Conservation (phyloP, 495 filamentous ascomycete species). For the Podospora comata region DNA sequence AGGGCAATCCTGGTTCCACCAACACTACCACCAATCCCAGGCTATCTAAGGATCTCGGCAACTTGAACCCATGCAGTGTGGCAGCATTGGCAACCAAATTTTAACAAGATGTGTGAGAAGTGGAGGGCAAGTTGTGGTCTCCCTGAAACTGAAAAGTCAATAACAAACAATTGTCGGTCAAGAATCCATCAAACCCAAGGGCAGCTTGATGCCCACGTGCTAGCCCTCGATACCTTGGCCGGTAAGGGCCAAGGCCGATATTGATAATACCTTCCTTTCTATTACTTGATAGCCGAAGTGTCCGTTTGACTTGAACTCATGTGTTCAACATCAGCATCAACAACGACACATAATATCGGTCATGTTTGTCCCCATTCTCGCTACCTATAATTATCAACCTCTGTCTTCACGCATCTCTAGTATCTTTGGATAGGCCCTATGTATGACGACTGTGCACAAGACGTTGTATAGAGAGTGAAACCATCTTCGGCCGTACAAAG, state of each 20-base stretch:
- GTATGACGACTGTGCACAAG: too few species aligned
- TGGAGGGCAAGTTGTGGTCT: not conserved
- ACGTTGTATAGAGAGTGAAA: too few species aligned
- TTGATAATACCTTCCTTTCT: not conserved
- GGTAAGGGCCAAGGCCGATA: not conserved
- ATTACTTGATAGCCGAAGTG: too few species aligned
- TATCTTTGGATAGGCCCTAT: too few species aligned
- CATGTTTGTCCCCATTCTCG: too few species aligned
- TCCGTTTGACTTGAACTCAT: too few species aligned
- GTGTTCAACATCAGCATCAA: too few species aligned
- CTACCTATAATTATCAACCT: too few species aligned
- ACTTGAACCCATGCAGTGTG: not conserved
- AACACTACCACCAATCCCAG: not conserved
- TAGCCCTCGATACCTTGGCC: not conserved
- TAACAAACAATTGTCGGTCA: not conserved
- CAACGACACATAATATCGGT: too few species aligned
- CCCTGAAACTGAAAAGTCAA: not conserved
- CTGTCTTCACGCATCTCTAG: too few species aligned
- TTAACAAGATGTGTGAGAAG: not conserved
- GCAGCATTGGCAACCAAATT: conserved; percentile 2
- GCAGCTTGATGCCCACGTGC: not conserved
- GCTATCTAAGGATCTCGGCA: not conserved
- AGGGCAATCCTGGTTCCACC: not conserved
- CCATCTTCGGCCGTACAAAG: too few species aligned
- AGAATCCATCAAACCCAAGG: not conserved